Base-by-base conservation (phyloP, 192 early-diverging fungal species). In the Radiomyces spectabilis region DNA sequence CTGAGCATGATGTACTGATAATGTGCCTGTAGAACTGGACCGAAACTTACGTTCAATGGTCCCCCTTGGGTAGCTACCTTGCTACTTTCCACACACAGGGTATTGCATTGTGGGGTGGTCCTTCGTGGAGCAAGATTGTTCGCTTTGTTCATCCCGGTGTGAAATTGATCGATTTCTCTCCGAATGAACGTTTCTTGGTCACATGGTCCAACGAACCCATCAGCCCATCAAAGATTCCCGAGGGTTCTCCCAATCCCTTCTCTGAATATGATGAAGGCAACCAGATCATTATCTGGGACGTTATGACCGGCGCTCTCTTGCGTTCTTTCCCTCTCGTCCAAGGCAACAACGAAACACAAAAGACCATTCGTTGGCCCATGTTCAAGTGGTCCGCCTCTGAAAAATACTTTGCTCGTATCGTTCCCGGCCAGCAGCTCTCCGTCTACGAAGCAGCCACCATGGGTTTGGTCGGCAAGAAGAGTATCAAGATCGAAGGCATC, bases 371-470 rank as follows among this genome's bases (percentile, higher is more conserved):
- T 25, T 96, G 93, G 92, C 93, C 94, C 27, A 75, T 94, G 48
- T 97, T 99, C 81, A 95, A 94, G 75, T 99, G 94, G 94, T 91
- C 94, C 42, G 80, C 83, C 33, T 86, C 86, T 72, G 93, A 94
- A 53, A 87, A 87, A 64, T 97, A 97, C 83, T 82, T 99, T 77
- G 95, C 94, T 26, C 82, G 92, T 38, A 78, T 92, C 61, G 76
- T 81, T 4, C 85, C 83, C 35, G 88, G 81, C 10, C 64, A 77
- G 32, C 73, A 83, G 58, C 80, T 99, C 30, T 79, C 82, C 18
- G 83, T 99, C 30, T 97, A 99, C 65, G 90, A 97, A 75, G 84
- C 91, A n/a, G 88, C 92, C 38, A 72, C 78, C 26, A 97, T 97
- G 97, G 86, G 83, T 45, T 73, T 97, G 41, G 64, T 97, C 51